Conservation (phyloP, 2,329 filamentous ascomycete species). For the Apiospora koreana region DNA sequence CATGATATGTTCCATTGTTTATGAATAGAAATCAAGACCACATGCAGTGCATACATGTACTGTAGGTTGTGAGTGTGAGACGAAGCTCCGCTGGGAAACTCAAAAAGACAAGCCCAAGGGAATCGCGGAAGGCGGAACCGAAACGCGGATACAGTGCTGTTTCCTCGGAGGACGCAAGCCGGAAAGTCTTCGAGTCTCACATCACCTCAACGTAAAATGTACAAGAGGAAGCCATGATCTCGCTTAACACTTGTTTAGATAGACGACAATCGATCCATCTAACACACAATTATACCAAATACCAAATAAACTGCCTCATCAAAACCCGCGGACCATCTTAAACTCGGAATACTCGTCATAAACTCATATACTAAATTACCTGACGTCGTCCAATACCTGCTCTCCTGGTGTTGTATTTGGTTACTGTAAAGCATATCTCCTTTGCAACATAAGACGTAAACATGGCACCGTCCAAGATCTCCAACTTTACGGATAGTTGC, state of each 20-base stretch:
- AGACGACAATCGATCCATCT: too few species aligned
- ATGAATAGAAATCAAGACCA: too few species aligned
- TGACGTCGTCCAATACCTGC: background rate
- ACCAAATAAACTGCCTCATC: background rate
- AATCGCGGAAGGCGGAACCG: background rate
- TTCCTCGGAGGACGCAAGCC: background rate
- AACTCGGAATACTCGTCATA: background rate
- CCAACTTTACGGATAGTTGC: slow-evolving; percentile 15
- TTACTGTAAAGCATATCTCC: background rate
- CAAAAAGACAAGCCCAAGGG: background rate
- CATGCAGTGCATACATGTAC: too few species aligned
- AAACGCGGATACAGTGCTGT: background rate
- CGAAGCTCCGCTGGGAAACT: background rate
- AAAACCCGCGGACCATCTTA: background rate
- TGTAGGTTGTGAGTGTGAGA: too few species aligned
- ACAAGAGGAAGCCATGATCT: background rate
- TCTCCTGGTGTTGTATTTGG: background rate
- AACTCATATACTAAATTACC: background rate
- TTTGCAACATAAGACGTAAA: background rate
- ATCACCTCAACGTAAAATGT: background rate
- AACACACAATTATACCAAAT: background rate
- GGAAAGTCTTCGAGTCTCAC: background rate
- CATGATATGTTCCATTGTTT: background rate
- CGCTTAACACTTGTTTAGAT: background rate
- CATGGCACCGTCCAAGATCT: slow-evolving; percentile 23